Evolutionary conservation across 805 yeast genomes (phyloP).

Genomic region (Hanseniaspora nectarophila): DNA sequence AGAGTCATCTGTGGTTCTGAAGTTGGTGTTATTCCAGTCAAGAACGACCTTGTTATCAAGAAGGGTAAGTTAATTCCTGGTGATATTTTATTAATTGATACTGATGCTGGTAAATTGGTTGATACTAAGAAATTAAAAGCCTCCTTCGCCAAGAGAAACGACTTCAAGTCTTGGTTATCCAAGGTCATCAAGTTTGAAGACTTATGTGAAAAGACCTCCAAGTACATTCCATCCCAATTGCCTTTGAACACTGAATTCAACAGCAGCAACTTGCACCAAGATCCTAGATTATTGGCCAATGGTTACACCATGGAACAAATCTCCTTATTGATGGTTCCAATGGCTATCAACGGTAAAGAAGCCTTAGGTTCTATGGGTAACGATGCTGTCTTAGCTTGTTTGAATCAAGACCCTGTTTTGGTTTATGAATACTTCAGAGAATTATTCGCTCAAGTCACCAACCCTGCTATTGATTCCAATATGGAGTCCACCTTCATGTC

Average conservation of each 20-base stretch:
- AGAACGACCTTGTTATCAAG: slow-evolving; percentile 65
- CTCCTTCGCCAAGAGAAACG: slow-evolving; percentile 67
- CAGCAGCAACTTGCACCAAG: slow-evolving; percentile 47
- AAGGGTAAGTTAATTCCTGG: slow-evolving; percentile 96
- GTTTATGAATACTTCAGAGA: slow-evolving; percentile 91
- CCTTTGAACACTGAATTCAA: slow-evolving; percentile 20
- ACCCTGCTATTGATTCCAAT: slow-evolving; percentile 97
- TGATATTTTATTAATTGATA: slow-evolving; percentile 87
- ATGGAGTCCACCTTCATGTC: slow-evolving; percentile 96
- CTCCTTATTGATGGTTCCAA: slow-evolving; percentile 71
- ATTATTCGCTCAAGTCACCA: slow-evolving; percentile 94
- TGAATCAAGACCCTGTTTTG: slow-evolving; percentile 82
- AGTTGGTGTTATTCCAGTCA: slow-evolving; percentile 91
- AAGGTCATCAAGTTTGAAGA: slow-evolving; percentile 77
- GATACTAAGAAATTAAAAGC: slow-evolving; percentile 82
- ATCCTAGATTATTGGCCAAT: slow-evolving; percentile 72
- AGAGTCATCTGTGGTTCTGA: slow-evolving; percentile 96
- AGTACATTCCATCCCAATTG: slow-evolving; percentile 26
- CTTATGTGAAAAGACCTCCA: slow-evolving; percentile 43
- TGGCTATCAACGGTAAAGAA: slow-evolving; percentile 87
- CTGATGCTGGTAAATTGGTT: slow-evolving; percentile 81
- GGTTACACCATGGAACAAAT: slow-evolving; percentile 94
- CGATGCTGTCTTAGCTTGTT: slow-evolving; percentile 88
- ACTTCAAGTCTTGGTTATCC: slow-evolving; percentile 88
- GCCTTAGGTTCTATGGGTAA: slow-evolving; percentile 98